Base-by-base conservation (phyloP, 164 flowering plant species). In the Vitis labrusca region DNA sequence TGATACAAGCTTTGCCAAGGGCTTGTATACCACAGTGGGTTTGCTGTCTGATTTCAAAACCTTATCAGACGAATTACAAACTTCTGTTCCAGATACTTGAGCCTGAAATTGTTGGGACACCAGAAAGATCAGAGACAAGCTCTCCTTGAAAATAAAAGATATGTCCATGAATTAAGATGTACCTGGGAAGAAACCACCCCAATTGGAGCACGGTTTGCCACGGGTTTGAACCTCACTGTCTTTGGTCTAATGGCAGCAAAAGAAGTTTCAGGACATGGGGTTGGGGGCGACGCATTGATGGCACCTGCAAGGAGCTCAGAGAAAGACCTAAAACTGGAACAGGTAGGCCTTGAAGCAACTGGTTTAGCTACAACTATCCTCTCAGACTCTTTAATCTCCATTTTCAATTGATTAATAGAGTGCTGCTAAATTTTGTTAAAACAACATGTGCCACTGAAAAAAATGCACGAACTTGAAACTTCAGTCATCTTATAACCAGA, bases 1-100 rank as follows among this genome's bases (percentile, higher is more conserved):
- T 30, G 99, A 90, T 9, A 88, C 94, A 70, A 85, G 79, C 76
- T 91, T 93, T 14, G 99, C 94, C 84, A 85, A 69, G 13, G 99
- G 99, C 78, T 90, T 95, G 74, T 86, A 88, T 52, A 93, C 67
- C 44, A 90, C 87, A 71, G 72, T 77, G 53, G 86, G 63, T 74
- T 76, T 81, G 64, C 48, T 62, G n/a, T 84, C 88, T 47, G 82
- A 44, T 55, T 74, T 65, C 30, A 65, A 66, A 69, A 51, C 78
- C 61, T 70, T 78, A 27, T 81, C 81, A 56, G 83, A 75, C 56
- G 83, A 75, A 74, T 16, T 65, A 58, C 71, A 61, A 72, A 14
- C 76, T 52, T 76, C 77, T 44, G 81, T 49, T 53, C 79, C 85
- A 57, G 87, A 79, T 44, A 71, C 52, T 64, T 83, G 88, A 49